Base-by-base conservation (phyloP, 108 stramenopile genomes). In the Nitzschia inconspicua region DNA sequence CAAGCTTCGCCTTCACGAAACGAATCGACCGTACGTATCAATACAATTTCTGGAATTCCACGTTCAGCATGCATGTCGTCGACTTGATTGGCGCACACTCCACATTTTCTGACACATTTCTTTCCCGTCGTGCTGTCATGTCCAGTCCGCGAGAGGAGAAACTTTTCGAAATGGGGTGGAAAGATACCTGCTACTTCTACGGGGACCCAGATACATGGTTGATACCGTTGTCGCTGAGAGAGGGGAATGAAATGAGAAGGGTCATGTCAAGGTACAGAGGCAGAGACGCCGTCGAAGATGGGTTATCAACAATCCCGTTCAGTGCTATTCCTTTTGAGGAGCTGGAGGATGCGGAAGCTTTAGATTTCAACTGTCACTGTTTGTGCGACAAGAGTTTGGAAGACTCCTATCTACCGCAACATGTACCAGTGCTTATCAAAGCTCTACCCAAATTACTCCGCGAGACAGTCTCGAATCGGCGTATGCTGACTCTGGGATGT, bases 111-210 rank as follows among this genome's bases (percentile, higher is more conserved):
- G n/a, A n/a, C n/a, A n/a, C n/a, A n/a, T n/a, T 26, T 42, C 16
- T 54, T 55, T 0, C 1, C 31, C n/a, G 23, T 63, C 13, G 9
- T 46, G 40, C 28, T 40, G 10, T 58, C 41, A 20, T 62, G 13
- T 32, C 22, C 60, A 85, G 83, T 50, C 82, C 78, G 13, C 74
- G 74, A 32, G 71, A 78, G 22, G 85, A 90, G 62, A 73, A 58
- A 47, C 47, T 80, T 50, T 72, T 65, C 32, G 30, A 11, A 1
- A 23, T 48, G 41, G 75, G 75, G 1, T 78, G 75, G 75, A 87
- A 85, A 18, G 79, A 87, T 37, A 59, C 76, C 47, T 67, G 66
- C 29, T 84, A 66, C 57, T 85, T 85, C 47, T 82, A 75, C 56
- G 89, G 89, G 3, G 36, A 36, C 48, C 35, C 60, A 25, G 84